phyloP scores from a whole-genome alignment of 768 basidiomycete species.

The Lactarius indigo region DNA sequence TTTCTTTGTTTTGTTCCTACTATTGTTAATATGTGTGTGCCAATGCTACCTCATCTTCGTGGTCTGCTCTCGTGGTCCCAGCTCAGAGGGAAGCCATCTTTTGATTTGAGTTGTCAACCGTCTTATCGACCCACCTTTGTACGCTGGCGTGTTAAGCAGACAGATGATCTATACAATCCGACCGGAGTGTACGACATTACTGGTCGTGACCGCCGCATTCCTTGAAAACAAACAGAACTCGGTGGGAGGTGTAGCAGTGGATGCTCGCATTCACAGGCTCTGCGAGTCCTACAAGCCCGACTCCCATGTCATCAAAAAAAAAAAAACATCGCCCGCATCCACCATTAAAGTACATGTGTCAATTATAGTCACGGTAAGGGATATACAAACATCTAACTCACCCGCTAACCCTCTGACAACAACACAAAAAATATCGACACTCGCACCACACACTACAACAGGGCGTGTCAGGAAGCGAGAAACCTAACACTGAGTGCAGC shows the following conservation, averaged over 20 bases:
- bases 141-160: no score
- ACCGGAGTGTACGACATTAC: no score
- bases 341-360: not conserved
- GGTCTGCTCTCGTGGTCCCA: no score
- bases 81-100: not conserved
- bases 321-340: not conserved
- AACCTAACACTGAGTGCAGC: slow-evolving; percentile 64
- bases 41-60: not conserved
- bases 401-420: not conserved
- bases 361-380: slow-evolving; percentile 10
- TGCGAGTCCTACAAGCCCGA: not conserved
- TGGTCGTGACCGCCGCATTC: no score
- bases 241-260: no score
- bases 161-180: no score
- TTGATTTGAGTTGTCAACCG: not conserved
- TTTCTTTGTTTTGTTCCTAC: not conserved
- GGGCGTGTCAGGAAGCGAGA: slow-evolving; percentile 76
- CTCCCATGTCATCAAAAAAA: not conserved
- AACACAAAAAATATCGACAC: not conserved
- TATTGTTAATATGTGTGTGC: not conserved
- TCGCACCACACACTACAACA: slow-evolving; percentile 27
- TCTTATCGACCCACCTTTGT: not conserved
- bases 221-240: no score
- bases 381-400: not conserved
- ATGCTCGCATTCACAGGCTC: not conserved